Base-by-base conservation (phyloP, 495 filamentous ascomycete species). In the Penicillium cinerascens region DNA sequence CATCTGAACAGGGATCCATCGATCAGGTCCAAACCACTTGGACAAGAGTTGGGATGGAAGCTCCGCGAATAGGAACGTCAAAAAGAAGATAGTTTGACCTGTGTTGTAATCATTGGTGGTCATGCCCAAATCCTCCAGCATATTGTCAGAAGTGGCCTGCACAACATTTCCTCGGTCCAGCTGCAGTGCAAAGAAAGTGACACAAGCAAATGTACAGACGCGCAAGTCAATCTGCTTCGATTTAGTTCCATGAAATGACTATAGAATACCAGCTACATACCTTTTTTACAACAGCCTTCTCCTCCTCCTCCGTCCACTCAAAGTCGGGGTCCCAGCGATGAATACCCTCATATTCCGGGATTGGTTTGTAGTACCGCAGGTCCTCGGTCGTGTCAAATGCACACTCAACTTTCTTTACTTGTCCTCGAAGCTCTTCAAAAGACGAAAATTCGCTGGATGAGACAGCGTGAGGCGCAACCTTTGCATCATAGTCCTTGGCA, bases 1-100 rank as follows among this genome's bases (percentile, higher is more conserved):
- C 80, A 92, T 92, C 58, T 92, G 88, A 23, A 85, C 70, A 0
- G 90, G 89, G 46, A 96, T 92, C 87, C 90, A 95, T 26, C 82
- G 78, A 64, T 95, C 90, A 0, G 90, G 88, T 0, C 91, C 91
- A 21, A 92, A 52, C 64, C 78, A 80, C 61, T 92, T 91, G 21
- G 78, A 82, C 21, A 91, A 65, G 0, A 91, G 71, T 58, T 91
- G 87, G 0, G 87, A 90, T 0, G 87, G 87, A 11, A 91, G 68
- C 58, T 91, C 87, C 0, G 87, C 84, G 13, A 76, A 68, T 3
- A 91, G 68, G 62, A 91, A 90, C 3, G 66, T 72, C 11, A 87
- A 42, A 47, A 78, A 79, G 66, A 87, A 92, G 27, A 91, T 86
- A 0, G 85, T 87, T 61, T 88, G 86, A 0, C 86, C 87, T 11